phyloP scores from a whole-genome alignment of 176 grass and related monocot genomes.

The Secale cereale region DNA sequence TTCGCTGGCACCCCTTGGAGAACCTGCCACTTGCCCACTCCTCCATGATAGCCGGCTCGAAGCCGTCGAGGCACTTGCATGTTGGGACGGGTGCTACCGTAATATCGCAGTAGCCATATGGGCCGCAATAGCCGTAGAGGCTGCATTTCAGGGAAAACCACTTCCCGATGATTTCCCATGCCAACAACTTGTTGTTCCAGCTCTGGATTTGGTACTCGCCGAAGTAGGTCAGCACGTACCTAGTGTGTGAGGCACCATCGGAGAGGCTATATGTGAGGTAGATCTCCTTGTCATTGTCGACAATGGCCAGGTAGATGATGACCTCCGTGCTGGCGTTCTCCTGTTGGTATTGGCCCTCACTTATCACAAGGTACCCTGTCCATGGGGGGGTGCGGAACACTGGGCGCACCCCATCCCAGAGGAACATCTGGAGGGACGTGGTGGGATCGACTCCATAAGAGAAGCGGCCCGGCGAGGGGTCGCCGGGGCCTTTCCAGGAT shows the following conservation, averaged over 20 bases:
- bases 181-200: neutral
- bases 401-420: neutral
- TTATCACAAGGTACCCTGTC: neutral
- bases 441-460: accelerated
- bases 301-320: accelerated
- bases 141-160: accelerated
- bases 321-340: neutral
- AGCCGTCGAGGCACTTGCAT: neutral
- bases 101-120: neutral
- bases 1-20: neutral
- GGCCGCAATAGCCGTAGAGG: neutral
- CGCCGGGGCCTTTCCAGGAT: neutral
- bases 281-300: neutral
- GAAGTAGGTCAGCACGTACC: neutral
- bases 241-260: neutral
- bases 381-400: neutral
- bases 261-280: neutral
- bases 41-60: neutral
- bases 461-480: neutral
- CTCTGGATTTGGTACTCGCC: neutral
- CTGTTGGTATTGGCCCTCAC: neutral
- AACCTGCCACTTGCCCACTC: neutral
- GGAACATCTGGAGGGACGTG: neutral
- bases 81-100: accelerated
- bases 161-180: accelerated